Evolutionary conservation across 1,284 basidiomycete species (phyloP).

Genomic region (Rhizoctonia solani): DNA sequence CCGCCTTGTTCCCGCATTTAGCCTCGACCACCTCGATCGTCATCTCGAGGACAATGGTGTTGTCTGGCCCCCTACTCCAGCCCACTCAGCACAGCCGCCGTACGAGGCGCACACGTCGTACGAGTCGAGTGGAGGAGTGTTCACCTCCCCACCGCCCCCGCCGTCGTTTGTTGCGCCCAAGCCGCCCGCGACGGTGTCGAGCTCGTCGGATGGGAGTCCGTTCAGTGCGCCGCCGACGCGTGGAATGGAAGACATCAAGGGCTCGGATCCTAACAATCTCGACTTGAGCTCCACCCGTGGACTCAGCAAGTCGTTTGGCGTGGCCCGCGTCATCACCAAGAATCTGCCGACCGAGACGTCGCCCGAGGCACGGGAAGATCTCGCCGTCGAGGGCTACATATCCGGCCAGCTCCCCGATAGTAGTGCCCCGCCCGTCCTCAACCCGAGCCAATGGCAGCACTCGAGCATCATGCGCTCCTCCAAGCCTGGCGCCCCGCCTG

Average conservation of each 20-base stretch:
- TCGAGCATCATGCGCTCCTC: conserved; percentile 55
- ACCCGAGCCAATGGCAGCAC: conserved; percentile 62
- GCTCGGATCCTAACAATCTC: conserved; percentile 72
- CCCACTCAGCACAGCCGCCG: no score
- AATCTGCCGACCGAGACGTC: conserved; percentile 49
- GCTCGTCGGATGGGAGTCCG: no score
- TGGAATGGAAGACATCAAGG: conserved; percentile 59
- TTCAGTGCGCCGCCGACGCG: no score
- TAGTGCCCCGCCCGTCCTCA: conserved; percentile 60
- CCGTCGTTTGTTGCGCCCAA: conserved; percentile 3
- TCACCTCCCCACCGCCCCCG: conserved; percentile 7
- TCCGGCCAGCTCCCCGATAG: conserved; percentile 68
- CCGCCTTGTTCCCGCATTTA: conserved; percentile 66
- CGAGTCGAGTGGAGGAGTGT: background rate
- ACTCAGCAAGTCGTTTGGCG: conserved; percentile 76
- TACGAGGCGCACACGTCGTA: no score
- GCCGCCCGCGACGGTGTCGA: no score
- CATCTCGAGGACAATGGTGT: conserved; percentile 67
- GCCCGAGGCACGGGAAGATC: conserved; percentile 63
- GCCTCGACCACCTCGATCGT: conserved; percentile 65
- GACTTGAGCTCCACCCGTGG: conserved; percentile 75
- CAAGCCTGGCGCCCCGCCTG: conserved; percentile 45
- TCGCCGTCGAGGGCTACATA: conserved; percentile 70
- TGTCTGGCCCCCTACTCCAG: conserved; percentile 48
- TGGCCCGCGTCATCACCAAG: conserved; percentile 66